These are phyloP conservation scores for Russula lepida DNA, from an alignment of 768 basidiomycete species.

Conservation along the genomic window DNA sequence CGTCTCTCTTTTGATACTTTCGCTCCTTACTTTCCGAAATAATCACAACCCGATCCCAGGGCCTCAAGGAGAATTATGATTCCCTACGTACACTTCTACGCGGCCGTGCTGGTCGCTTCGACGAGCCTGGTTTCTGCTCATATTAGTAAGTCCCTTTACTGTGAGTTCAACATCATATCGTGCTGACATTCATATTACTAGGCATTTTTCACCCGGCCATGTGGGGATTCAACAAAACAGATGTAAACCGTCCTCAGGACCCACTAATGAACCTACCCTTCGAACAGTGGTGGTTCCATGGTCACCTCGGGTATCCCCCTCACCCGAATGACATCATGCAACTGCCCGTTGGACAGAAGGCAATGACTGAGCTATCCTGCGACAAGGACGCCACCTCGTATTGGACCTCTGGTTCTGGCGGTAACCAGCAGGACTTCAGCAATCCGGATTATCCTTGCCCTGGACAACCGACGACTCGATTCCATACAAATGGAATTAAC, in stretches of 20 bases:
- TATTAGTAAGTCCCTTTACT: neutral
- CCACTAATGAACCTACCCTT: slow-evolving; percentile 30
- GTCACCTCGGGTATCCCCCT: slow-evolving; percentile 28
- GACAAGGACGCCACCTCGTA: slow-evolving; percentile 29
- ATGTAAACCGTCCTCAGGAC: slow-evolving; percentile 31
- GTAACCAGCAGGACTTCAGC: slow-evolving; percentile 20
- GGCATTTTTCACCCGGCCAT: slow-evolving; percentile 30
- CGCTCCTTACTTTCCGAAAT: neutral
- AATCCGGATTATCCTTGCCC: slow-evolving; percentile 24
- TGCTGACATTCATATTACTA: slow-evolving; percentile 5
- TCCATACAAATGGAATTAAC: slow-evolving; percentile 27
- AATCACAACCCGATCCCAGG: too few relatives aligned
- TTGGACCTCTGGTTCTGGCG: slow-evolving; percentile 22
- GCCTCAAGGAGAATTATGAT: neutral
- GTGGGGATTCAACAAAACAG: slow-evolving; percentile 35
- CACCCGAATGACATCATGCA: slow-evolving; percentile 27
- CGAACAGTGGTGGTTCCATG: slow-evolving; percentile 33
- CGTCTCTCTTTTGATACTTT: neutral
- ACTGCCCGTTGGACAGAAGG: slow-evolving; percentile 27
- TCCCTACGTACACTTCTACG: neutral
- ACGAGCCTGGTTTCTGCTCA: slow-evolving; percentile 5
- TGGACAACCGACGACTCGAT: slow-evolving; percentile 19
- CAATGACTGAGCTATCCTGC: slow-evolving; percentile 26
- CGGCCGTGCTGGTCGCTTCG: neutral
- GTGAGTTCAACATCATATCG: neutral